These are phyloP conservation scores for Lactuca saligna DNA, from an alignment of 129 eudicot genomes.

Conservation along the genomic window DNA sequence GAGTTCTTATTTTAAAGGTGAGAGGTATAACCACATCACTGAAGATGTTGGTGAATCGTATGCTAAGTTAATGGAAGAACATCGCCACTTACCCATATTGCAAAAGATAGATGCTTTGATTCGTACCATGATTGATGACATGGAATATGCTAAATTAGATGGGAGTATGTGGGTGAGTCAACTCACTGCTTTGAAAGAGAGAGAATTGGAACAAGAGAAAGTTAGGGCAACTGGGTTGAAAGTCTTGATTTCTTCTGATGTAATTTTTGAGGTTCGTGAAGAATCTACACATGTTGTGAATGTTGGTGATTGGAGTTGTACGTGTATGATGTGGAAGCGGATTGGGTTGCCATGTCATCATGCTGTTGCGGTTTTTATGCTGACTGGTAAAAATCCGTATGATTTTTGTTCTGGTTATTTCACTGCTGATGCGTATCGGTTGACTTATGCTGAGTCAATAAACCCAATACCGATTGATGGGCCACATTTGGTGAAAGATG, in stretches of 20 bases:
- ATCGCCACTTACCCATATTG: conserved; percentile 45
- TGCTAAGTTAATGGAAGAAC: conserved; percentile 49
- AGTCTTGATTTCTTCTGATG: conserved; percentile 66
- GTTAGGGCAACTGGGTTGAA: conserved; percentile 43
- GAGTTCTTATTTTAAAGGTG: conserved; percentile 53
- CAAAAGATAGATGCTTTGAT: conserved; percentile 66
- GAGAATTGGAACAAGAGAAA: conserved; percentile 43
- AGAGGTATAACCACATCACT: conserved; percentile 54
- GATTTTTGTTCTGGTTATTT: conserved; percentile 59
- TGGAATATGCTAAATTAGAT: conserved; percentile 43
- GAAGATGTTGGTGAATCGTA: conserved; percentile 54
- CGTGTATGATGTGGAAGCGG: conserved; percentile 64
- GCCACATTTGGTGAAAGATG: conserved; percentile 11
- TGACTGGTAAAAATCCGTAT: conserved; percentile 45
- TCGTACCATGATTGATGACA: conserved; percentile 33
- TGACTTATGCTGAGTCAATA: conserved; percentile 50
- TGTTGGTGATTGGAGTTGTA: conserved; percentile 54
- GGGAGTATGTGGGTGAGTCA: conserved; percentile 51
- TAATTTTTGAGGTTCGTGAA: conserved; percentile 75
- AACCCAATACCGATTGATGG: conserved; percentile 39
- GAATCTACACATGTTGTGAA: conserved; percentile 71
- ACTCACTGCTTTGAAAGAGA: conserved; percentile 58
- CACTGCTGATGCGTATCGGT: conserved; percentile 52
- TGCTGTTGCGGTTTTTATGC: conserved; percentile 63
- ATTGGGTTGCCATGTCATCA: conserved; percentile 69